Base-by-base conservation (phyloP, 208 protist species). In the Acanthamoeba lenticulata region DNA sequence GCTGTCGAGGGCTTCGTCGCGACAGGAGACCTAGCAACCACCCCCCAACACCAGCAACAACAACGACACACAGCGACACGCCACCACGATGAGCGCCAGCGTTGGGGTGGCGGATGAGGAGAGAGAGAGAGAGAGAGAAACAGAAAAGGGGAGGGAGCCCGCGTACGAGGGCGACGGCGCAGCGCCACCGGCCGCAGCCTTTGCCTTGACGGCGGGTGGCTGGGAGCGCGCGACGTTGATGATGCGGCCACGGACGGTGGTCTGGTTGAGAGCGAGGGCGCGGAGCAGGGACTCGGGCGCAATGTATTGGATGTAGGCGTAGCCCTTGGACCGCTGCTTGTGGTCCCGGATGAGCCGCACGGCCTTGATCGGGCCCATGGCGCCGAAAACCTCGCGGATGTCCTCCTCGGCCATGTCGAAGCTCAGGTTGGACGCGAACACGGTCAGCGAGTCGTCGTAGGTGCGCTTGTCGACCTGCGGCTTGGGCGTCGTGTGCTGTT, bases 201-300 rank as follows among this genome's bases (percentile, higher is more conserved):
- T 11, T 83, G 74, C 38, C 67, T 36, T 45, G 38, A 27, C 32
- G 9, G 38, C 11, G 21, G 74, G 81, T 36, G 81, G 81, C 9
- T 34, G 44, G 1, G 81, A 90, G 47, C 44, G 81, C 6, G 45
- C 81, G 11, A 90, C 81, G 49, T 90, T 90, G 47, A 90, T 90
- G 27, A 57, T 40, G 3, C 81, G 42, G 1, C 81, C 81, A 1
- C 34, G 49, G 1, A 90, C 32, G 19, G 29, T 38, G 13, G 42
- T 90, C 24, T 90, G 81, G 29, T 90, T n/a, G 29, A 90, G 52
- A 6, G 27, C 6, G 32, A 90, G 52, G 15, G 81, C 44, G 1
- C 29, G 44, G 1, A 32, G 47, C 9, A 90, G 49, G 29, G 9
- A n/a, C 29, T 90, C 81, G 3, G 6, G 27, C 3, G 9, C 24